A percentile compares a stretch with the other conserved stretches of the same genome.
Evolutionary conservation across 352 stramenopile genomes (phyloP).

Genomic region (Globisporangium spinosum): DNA sequence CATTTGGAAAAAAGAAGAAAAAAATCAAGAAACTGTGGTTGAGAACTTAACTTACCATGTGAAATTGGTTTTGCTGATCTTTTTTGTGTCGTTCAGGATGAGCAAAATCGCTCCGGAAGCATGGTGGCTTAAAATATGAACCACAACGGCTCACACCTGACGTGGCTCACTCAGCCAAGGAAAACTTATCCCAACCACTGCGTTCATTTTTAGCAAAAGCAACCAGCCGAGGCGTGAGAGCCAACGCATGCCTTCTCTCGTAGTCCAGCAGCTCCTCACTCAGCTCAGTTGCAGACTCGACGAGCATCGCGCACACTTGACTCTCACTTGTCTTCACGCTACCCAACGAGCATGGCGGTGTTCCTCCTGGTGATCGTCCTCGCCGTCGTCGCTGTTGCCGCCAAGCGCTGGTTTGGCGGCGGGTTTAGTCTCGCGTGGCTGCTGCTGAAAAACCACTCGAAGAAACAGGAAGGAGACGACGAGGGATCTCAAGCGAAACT

Average conservation of each 20-base stretch:
- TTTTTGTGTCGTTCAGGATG: not conserved
- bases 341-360: not conserved
- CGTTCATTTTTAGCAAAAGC: conserved; percentile 4
- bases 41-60: not conserved
- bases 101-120: not conserved
- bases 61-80: not conserved
- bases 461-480: conserved; percentile 25
- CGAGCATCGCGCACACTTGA: not conserved
- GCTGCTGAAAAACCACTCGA: conserved; percentile 24
- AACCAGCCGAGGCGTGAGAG: not conserved
- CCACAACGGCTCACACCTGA: not conserved
- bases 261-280: not conserved
- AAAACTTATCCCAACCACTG: conserved; percentile 10
- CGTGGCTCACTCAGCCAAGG: not conserved
- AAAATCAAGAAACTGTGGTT: too few relatives aligned
- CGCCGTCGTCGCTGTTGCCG: conserved; percentile 23
- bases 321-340: not conserved
- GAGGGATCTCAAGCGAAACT: conserved; percentile 13
- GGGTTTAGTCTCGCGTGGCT: conserved; percentile 8
- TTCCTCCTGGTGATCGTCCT: conserved; percentile 24
- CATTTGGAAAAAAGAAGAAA: not conserved
- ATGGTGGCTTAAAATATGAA: not conserved
- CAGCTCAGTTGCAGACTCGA: not conserved
- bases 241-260: not conserved
- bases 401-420: conserved; percentile 23